phyloP scores from a whole-genome alignment of 345 rosid genomes.

The Rhodamnia rubescens region DNA sequence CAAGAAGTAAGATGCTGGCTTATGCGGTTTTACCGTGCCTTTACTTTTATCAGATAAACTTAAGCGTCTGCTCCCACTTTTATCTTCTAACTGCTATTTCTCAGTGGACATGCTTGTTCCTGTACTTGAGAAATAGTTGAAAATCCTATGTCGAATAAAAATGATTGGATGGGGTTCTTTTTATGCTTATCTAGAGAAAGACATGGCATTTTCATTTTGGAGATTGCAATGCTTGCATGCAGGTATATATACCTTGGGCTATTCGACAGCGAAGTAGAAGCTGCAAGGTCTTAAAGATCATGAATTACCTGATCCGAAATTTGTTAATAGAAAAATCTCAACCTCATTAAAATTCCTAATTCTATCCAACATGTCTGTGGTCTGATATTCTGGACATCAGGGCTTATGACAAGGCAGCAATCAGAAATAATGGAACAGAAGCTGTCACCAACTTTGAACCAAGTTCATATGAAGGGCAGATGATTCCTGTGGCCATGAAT shows the following conservation, averaged over 20 bases:
- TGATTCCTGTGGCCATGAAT: conserved; percentile 25
- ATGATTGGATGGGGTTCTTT: conserved; percentile 13
- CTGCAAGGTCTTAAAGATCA: conserved; percentile 95
- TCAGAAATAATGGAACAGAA: conserved; percentile 77
- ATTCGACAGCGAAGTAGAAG: conserved; percentile 96
- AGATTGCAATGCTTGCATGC: conserved; percentile 82
- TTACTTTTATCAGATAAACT: background rate
- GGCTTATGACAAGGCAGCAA: conserved; percentile 97
- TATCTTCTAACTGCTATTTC: background rate
- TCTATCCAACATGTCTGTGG: conserved; percentile 43
- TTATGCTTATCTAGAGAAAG: background rate
- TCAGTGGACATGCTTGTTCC: conserved; percentile 2
- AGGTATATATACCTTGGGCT: conserved; percentile 99
- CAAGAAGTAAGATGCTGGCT: conserved; percentile 59
- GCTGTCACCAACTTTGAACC: conserved; percentile 90
- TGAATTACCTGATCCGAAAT: conserved; percentile 39
- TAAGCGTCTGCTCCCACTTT: background rate
- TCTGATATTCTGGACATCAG: conserved; percentile 52
- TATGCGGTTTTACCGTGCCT: background rate
- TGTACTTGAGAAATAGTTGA: conserved; percentile 15
- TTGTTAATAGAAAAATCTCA: conserved; percentile 35
- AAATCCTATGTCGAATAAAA: conserved; percentile 22
- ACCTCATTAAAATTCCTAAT: conserved; percentile 32
- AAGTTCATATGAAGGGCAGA: conserved; percentile 58
- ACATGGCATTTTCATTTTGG: conserved; percentile 27